phyloP scores from a whole-genome alignment of 805 yeast species.

The Candida tibetensis region DNA sequence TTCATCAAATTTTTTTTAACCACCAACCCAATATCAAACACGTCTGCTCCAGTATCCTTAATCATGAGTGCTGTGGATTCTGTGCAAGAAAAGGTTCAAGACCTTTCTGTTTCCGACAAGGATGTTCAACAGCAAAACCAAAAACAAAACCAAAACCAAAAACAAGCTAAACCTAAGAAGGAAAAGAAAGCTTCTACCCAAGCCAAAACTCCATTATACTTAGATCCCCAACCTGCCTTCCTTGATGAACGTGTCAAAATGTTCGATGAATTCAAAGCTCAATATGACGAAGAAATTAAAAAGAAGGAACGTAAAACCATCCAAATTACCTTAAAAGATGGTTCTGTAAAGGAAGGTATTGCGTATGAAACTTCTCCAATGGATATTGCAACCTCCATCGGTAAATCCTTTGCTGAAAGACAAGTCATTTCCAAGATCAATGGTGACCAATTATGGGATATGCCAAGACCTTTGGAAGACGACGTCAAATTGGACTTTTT shows the following conservation, averaged over 20 bases:
- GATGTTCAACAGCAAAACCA: constrained; percentile 10
- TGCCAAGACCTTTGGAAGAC: constrained; percentile 86
- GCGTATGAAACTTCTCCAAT: constrained; percentile 90
- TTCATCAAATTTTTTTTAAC: not conserved
- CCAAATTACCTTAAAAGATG: constrained; percentile 83
- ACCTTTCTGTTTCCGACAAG: constrained; percentile 33
- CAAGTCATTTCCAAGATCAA: constrained; percentile 89
- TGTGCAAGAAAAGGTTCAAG: constrained; percentile 47
- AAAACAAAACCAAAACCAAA: constrained; percentile 15
- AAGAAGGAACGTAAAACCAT: constrained; percentile 57
- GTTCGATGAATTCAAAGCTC: constrained; percentile 76
- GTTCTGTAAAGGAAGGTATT: constrained; percentile 70
- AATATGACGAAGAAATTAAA: constrained; percentile 71
- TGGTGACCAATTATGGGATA: constrained; percentile 84
- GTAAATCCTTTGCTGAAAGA: constrained; percentile 84
- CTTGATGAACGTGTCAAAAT: constrained; percentile 73
- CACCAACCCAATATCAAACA: no score
- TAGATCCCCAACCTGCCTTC: constrained; percentile 82
- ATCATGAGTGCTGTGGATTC: constrained; percentile 16
- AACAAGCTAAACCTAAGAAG: constrained; percentile 18
- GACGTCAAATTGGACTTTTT: constrained; percentile 71
- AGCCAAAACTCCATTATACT: constrained; percentile 31
- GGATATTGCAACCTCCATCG: constrained; percentile 78
- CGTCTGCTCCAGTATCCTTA: no score
- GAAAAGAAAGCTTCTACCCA: constrained; percentile 41